Base-by-base conservation (phyloP, 2,329 filamentous ascomycete genomes). In the Phaeosphaeriaceae sp. region DNA sequence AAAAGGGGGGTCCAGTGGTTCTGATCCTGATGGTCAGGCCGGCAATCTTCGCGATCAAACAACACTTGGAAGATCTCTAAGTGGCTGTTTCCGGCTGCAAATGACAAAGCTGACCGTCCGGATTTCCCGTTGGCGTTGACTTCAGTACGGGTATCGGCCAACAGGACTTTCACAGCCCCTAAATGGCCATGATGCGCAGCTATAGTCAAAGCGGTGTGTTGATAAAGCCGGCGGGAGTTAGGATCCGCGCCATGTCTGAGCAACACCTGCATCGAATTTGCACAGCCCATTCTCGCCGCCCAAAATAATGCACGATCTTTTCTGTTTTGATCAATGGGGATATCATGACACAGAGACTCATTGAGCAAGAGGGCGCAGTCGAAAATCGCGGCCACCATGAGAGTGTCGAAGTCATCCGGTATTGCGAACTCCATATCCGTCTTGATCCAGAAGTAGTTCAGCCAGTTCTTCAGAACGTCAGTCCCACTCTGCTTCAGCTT, bases 381-480 rank as follows among this genome's bases (percentile, higher is more conserved):
- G 51, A 75, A 74, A 38, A 70, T 70, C 29, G 66, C 60, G 18
- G 68, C 69, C 12, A 70, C 48, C n/a, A 59, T 43, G 8, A 74
- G 42, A 1, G 60, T 46, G 23, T 54, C 46, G 44, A 68, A 64
- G 44, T 49, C 34, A 42, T 45, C 35, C 35, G 61, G 59, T 42
- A 50, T 58, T 38, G 51, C 17, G 54, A 56, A 48, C 52, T 60
- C 52, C 17, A 62, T 60, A 28, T 61, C 52, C 7, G 40, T 45
- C 36, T 66, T 50, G 23, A 52, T 39, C 66, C 63, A 64, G 40
- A 61, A 71, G 42, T 64, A 71, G n/a, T 58, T 58, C 26, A 73
- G 42, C 73, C 72, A 75, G 45, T 75, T 75, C 9, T 7, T 56
- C 21, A 56, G 21, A 41, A 54, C 43, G 30, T 58, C 62, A 30